These are phyloP conservation scores for Tolypocladium ophioglossoides DNA, from an alignment of 2,329 filamentous ascomycete species.

Conservation along the genomic window DNA sequence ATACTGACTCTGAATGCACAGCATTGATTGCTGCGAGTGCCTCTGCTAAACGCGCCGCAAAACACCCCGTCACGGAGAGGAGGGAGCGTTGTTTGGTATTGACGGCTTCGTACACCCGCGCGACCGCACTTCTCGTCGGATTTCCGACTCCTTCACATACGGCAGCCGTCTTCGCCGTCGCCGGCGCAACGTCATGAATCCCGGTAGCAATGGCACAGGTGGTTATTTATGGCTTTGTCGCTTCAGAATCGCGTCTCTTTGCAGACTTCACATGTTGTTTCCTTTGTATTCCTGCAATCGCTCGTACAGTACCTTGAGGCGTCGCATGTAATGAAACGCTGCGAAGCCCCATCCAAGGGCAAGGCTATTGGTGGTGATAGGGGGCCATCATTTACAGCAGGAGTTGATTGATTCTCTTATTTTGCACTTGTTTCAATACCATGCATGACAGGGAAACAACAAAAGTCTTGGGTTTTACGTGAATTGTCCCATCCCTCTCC, in stretches of 20 bases:
- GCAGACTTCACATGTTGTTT: background rate
- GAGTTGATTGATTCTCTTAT: background rate
- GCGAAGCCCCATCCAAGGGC: background rate
- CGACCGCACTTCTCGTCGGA: background rate
- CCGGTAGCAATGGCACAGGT: background rate
- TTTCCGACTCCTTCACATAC: background rate
- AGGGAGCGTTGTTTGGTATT: background rate
- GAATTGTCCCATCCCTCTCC: background rate
- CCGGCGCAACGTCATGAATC: background rate
- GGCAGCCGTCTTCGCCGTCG: background rate
- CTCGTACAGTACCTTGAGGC: background rate
- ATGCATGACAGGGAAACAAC: background rate
- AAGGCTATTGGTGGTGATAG: background rate
- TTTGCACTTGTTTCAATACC: background rate
- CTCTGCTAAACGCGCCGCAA: slow-evolving; percentile 16
- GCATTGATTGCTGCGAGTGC: slow-evolving; percentile 32
- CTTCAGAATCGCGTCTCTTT: background rate
- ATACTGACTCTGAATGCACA: slow-evolving; percentile 5
- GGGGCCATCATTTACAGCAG: background rate
- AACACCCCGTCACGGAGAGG: background rate
- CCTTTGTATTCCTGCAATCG: background rate
- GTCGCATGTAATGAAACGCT: background rate
- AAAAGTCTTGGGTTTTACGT: background rate
- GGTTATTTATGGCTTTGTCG: background rate
- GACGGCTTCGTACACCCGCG: background rate